Evolutionary conservation across 371 early-diverging fungal genomes (phyloP), one percentile per base, ranked within the genome.

Genomic region (Haplosporangium sp.): DNA sequence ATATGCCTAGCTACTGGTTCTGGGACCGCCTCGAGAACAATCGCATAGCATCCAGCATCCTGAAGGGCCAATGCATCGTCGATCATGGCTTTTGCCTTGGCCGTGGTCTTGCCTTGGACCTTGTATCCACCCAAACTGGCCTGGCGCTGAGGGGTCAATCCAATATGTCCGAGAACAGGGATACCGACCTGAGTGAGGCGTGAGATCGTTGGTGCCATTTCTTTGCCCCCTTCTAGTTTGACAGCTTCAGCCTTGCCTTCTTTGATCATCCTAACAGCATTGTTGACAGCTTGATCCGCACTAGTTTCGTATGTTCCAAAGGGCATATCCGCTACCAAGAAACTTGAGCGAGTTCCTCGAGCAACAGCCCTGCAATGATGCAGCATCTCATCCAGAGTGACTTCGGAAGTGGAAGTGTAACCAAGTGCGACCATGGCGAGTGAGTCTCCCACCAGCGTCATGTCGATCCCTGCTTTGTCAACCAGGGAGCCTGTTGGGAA

Each of bases 401-500:
- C 82, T 54, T 89, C 86, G 52, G 92, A 92, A 14, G 98, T 97
- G 12, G 89, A 89, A 42, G 92, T 89, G 80, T 93, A 91, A 6
- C 98, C 98, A 42, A 99, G 83, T 0, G 95, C 92, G 0, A 97
- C 97, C 98, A 97, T 98, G n/a, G 95, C 98, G 59, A 98, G 82
- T 1, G 95, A 95, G 82, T 98, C 99, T 12, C 99, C 99, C 1
- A 99, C 96, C 11, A 99, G 88, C 53, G 88, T 87, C 73, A 94
- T 85, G 72, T 99, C 99, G 64, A 95, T 87, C 0, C 91, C 93
- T 6, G 93, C 84, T 47, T 90, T 88, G 62, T 97, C 97, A 53
- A 89, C 91, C 29, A 95, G 88, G 16, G 93, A 80, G 7, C 92
- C 95, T 11, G 96, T 92, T 23, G 98, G 96, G 67, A 96, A 99